Percentiles rank a stretch among this genome's conserved stretches.
phyloP scores from a whole-genome alignment of 208 protist species.

The Leptomonas pyrrhocoris region DNA sequence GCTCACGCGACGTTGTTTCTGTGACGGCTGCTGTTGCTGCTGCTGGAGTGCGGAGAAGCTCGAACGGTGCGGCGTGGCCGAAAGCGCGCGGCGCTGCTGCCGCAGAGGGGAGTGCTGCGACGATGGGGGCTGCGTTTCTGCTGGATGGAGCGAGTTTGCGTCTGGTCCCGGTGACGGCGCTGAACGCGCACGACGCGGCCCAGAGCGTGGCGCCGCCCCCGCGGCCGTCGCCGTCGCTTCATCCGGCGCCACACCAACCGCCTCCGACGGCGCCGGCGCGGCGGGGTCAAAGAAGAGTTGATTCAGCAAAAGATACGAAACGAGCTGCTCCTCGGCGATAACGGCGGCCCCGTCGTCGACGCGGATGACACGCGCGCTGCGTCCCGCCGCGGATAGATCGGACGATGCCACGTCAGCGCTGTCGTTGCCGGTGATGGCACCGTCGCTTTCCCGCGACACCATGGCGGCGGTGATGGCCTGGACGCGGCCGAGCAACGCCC shows the following conservation, averaged over 20 bases:
- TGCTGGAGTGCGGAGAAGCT: neutral
- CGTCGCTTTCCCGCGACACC: constrained; percentile 7
- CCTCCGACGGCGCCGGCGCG: neutral
- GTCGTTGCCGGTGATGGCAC: neutral
- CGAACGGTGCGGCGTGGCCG: constrained; percentile 9
- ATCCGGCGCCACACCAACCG: neutral
- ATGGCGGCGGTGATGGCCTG: constrained; percentile 32
- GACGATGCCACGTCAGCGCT: neutral
- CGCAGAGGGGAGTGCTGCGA: neutral
- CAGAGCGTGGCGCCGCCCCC: neutral
- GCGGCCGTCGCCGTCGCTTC: neutral
- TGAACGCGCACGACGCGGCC: constrained; percentile 1
- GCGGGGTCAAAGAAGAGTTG: constrained; percentile 28
- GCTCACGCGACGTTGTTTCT: constrained; percentile 6
- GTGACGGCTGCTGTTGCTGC: constrained; percentile 12
- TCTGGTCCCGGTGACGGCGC: neutral
- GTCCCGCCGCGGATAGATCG: neutral
- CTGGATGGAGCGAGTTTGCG: neutral
- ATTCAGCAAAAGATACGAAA: constrained; percentile 28
- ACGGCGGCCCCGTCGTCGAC: neutral
- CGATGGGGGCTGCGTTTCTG: neutral
- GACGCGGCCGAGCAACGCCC: constrained; percentile 33
- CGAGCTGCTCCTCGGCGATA: neutral
- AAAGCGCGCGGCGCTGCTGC: constrained; percentile 12
- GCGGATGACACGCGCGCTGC: neutral